Conservation (phyloP, 2,329 filamentous ascomycete genomes). For the Clathrospora elynae region DNA sequence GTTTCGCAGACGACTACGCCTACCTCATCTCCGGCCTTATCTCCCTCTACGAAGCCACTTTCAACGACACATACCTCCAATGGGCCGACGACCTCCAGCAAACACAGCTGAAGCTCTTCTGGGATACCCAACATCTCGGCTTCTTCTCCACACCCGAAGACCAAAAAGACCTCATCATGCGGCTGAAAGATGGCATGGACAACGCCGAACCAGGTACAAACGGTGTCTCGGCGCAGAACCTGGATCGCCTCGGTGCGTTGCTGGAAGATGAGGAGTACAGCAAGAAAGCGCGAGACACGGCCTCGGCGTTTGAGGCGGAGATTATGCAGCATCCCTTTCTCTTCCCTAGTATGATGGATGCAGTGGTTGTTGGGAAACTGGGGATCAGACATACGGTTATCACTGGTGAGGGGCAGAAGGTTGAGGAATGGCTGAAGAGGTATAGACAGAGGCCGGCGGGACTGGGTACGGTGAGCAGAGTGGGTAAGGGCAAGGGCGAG, state of each 20-base stretch:
- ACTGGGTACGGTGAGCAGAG: slow-evolving; percentile 41
- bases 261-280: slow-evolving; percentile 69
- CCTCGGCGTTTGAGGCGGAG: slow-evolving; percentile 87
- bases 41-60: slow-evolving; percentile 82
- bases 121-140: slow-evolving; percentile 65
- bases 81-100: slow-evolving; percentile 84
- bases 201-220: slow-evolving; percentile 89
- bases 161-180: slow-evolving; percentile 74
- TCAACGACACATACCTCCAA: slow-evolving; percentile 73
- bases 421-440: slow-evolving; percentile 50
- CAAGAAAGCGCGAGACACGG: slow-evolving; percentile 70
- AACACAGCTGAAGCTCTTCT: slow-evolving; percentile 77
- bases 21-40: slow-evolving; percentile 83
- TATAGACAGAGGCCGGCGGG: slow-evolving; percentile 49
- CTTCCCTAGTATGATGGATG: slow-evolving; percentile 78
- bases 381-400: slow-evolving; percentile 68
- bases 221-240: slow-evolving; percentile 80
- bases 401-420: slow-evolving; percentile 53
- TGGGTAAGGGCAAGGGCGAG: slow-evolving; percentile 41
- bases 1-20: slow-evolving; percentile 93
- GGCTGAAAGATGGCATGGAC: slow-evolving; percentile 95
- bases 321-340: slow-evolving; percentile 92
- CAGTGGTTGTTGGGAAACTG: slow-evolving; percentile 74
- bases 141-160: slow-evolving; percentile 73
- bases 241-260: slow-evolving; percentile 77